These are phyloP conservation scores for Alternaria sp. DNA, from an alignment of 2,329 filamentous ascomycete genomes.

Conservation along the genomic window DNA sequence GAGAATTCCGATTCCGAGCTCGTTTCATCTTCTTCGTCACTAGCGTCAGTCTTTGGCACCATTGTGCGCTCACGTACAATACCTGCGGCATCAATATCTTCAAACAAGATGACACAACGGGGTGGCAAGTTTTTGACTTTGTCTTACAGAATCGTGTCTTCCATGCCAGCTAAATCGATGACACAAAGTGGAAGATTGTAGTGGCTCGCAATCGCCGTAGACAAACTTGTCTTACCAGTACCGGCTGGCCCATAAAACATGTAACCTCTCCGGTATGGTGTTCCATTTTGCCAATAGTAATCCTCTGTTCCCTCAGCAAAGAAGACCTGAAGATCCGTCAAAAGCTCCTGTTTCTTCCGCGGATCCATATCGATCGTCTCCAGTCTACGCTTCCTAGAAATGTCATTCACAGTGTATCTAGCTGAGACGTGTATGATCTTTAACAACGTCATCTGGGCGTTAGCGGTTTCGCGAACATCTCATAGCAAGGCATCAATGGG, in stretches of 20 bases:
- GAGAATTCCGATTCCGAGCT: background rate
- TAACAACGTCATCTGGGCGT: background rate
- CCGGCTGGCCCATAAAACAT: constrained; percentile 9
- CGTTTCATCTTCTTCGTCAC: background rate
- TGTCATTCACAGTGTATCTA: background rate
- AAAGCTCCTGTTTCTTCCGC: constrained; percentile 1
- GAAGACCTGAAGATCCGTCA: background rate
- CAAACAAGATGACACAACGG: background rate
- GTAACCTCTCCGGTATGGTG: constrained; percentile 26
- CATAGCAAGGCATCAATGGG: background rate
- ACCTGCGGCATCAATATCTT: background rate
- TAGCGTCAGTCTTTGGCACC: background rate
- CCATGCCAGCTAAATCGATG: background rate
- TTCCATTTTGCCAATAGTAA: constrained; percentile 1
- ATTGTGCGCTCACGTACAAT: background rate
- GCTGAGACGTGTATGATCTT: background rate
- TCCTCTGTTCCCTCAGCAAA: background rate
- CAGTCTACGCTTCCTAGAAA: background rate
- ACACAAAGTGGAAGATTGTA: constrained; percentile 24
- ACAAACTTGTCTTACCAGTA: constrained; percentile 21
- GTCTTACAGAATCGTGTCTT: background rate
- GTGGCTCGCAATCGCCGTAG: constrained; percentile 12
- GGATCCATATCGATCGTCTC: constrained; percentile 1
- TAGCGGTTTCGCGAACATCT: background rate
- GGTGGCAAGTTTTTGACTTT: background rate